Conservation (phyloP, 1,139 yeast genomes). For the Taiozyma sp. region DNA sequence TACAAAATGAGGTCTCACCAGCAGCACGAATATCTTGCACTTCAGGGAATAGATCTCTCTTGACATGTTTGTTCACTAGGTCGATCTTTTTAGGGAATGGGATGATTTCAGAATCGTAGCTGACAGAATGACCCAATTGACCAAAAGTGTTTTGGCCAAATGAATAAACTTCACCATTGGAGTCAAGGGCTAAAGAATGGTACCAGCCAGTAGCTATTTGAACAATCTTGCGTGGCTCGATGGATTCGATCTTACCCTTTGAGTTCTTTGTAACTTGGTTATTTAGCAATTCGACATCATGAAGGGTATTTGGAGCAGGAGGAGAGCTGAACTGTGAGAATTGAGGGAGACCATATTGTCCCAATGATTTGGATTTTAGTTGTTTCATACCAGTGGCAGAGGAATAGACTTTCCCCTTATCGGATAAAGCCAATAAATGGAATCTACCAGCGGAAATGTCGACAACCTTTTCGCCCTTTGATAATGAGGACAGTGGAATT, state of each 20-base stretch:
- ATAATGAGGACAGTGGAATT: conserved; percentile 14
- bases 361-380: conserved; percentile 39
- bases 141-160: conserved; percentile 86
- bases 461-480: conserved; percentile 40
- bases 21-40: conserved; percentile 58
- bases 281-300: conserved; percentile 32
- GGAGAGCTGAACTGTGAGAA: conserved; percentile 56
- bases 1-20: conserved; percentile 59
- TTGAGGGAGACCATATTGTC: conserved; percentile 80
- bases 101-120: conserved; percentile 57
- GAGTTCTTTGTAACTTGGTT: conserved; percentile 30
- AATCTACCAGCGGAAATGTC: conserved; percentile 55
- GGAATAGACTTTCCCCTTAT: conserved; percentile 59
- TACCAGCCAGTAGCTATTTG: conserved; percentile 67
- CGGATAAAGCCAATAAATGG: conserved; percentile 60
- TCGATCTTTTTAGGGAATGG: conserved; percentile 62
- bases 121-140: conserved; percentile 71
- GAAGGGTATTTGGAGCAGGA: conserved; percentile 36
- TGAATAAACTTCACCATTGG: conserved; percentile 60
- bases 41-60: conserved; percentile 34
- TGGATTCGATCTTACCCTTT: conserved; percentile 21
- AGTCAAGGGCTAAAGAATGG: conserved; percentile 67
- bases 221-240: conserved; percentile 42
- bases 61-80: conserved; percentile 32
- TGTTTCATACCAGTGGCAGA: conserved; percentile 45